phyloP scores from a whole-genome alignment of 1,284 basidiomycete species.

The Cutaneotrichosporon cavernicola region DNA sequence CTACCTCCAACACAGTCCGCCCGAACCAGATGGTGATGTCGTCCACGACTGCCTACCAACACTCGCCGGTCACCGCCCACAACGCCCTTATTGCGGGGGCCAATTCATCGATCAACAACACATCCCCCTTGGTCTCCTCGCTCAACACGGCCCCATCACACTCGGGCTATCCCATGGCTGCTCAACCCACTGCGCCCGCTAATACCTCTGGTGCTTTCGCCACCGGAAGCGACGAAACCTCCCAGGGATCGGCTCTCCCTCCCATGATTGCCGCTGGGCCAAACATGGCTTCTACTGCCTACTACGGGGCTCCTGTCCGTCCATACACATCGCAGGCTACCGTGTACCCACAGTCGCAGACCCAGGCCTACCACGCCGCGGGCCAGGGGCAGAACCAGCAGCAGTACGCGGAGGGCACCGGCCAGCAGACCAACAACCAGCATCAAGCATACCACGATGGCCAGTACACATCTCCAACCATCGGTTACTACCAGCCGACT shows the following conservation, averaged over 20 bases:
- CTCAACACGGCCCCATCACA: conserved; percentile 5
- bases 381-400: conserved; percentile 7
- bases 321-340: background rate
- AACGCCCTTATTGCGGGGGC: background rate
- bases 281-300: background rate
- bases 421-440: conserved; percentile 4
- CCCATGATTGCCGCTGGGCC: background rate
- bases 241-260: background rate
- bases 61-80: background rate
- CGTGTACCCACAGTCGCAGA: conserved; percentile 4
- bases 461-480: background rate
- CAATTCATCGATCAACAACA: background rate
- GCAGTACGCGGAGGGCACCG: background rate
- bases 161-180: conserved; percentile 7
- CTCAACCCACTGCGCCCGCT: conserved; percentile 4
- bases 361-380: background rate
- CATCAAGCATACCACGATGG: conserved; percentile 1
- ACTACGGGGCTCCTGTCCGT: conserved; percentile 2
- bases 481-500: conserved; percentile 2
- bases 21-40: background rate
- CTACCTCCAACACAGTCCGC: background rate
- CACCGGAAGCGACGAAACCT: background rate
- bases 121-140: background rate
- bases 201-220: background rate
- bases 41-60: background rate